Base-by-base conservation (phyloP, 2,329 filamentous ascomycete genomes). In the Pseudocercospora vitis region DNA sequence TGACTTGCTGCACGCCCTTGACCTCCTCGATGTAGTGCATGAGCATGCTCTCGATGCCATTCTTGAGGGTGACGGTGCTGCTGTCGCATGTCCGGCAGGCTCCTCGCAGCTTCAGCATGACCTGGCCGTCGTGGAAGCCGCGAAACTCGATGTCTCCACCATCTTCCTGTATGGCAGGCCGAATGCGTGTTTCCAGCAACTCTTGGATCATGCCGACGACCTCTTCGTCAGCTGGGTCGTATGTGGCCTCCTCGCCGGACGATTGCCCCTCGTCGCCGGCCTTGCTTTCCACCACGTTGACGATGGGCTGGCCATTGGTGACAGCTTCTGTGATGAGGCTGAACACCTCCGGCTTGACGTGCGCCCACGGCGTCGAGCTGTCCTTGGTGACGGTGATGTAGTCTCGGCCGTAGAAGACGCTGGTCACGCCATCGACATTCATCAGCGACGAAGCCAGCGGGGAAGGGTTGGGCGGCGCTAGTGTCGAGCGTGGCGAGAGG, bases 181-280 rank as follows among this genome's bases (percentile, higher is more conserved):
- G 82, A 67, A 99, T 96, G 58, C 94, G 81, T 21, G 94, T 99
- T 74, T 99, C 94, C 29, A 99, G 79, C 26, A 99, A 77, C 75
- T 99, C 94, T 76, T 97, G 96, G 75, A 99, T 97, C 94, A 97
- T 97, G 55, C 90, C 88, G 7, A 99, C 87, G 8, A 96, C 89
- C 74, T 99, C 94, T 62, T 86, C 87, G 70, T 99, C 94, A 58
- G 95, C 86, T 69, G 96, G 91, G 64, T 92, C 85, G 71, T 92
- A 96, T 18, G 83, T 83, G 48, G 96, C 76, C 56, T 83, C 88
- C 57, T 82, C 81, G 58, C 77, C 77, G 11, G 65, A 71, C 7
- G 60, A 60, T 65, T 81, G 75, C 23, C 76, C 73, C 45, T 77
- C 74, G 44, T 60, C 81, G 69, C 73, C 72, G 1, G 70, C 70